Evolutionary conservation across 306 rosid species (phyloP).

Genomic region (Spatholobus suberectus): DNA sequence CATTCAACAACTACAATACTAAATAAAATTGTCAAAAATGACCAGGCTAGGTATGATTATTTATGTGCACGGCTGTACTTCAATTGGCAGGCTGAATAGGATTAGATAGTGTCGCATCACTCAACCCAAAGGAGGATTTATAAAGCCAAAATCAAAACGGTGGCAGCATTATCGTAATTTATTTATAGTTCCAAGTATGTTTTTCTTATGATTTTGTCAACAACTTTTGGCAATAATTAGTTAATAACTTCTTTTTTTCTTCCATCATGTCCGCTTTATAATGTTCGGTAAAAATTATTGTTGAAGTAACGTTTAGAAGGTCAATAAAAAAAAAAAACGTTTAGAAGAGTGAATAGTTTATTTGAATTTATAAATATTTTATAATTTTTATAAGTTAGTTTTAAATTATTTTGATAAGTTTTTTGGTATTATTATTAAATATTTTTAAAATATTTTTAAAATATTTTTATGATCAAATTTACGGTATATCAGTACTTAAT

Average conservation of each 20-base stretch:
- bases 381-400: too few relatives aligned
- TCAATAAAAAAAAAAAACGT: too few relatives aligned
- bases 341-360: neutral
- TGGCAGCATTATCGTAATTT: constrained; percentile 12
- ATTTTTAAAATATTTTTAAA: too few relatives aligned
- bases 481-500: too few relatives aligned
- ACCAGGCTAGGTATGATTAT: neutral
- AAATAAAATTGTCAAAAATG: neutral
- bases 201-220: constrained; percentile 21
- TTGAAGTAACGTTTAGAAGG: neutral
- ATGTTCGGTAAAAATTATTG: neutral
- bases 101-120: constrained; percentile 26
- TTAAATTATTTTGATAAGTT: too few relatives aligned
- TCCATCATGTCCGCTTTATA: neutral
- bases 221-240: neutral
- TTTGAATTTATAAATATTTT: neutral
- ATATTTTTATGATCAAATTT: too few relatives aligned
- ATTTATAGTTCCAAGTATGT: neutral
- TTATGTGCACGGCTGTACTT: neutral
- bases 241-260: neutral
- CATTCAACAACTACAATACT: neutral
- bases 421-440: too few relatives aligned
- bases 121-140: neutral
- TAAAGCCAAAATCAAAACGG: constrained; percentile 25
- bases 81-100: neutral